Conservation (phyloP, 2,329 filamentous ascomycete species). For the Periconia digitata region DNA sequence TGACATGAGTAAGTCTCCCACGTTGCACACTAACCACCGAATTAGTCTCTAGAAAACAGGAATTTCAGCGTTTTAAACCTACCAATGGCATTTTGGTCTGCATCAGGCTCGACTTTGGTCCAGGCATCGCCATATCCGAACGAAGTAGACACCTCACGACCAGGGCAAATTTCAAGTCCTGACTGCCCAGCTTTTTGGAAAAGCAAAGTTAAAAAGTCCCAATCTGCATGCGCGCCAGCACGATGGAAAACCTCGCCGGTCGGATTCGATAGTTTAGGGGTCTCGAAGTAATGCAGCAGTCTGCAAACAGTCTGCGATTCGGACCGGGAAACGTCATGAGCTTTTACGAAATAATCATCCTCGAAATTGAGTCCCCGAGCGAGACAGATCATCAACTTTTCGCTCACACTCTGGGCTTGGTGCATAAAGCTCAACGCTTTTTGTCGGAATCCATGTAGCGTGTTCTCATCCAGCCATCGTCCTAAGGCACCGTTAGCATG, state of each 20-base stretch:
- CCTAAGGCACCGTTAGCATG: constrained; percentile 10
- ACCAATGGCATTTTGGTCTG: constrained; percentile 20
- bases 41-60: background rate
- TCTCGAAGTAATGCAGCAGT: constrained; percentile 57
- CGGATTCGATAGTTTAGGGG: constrained; percentile 37
- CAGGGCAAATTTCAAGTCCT: constrained; percentile 66
- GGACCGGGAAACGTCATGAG: constrained; percentile 53
- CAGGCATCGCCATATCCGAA: constrained; percentile 63
- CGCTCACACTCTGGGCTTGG: constrained; percentile 54
- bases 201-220: constrained; percentile 63
- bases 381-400: constrained; percentile 61
- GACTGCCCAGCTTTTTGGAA: constrained; percentile 64
- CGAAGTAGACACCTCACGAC: constrained; percentile 60
- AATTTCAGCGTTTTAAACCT: background rate
- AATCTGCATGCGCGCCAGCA: constrained; percentile 66
- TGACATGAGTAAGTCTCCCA: constrained; percentile 67
- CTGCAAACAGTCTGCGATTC: constrained; percentile 59
- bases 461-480: constrained; percentile 53
- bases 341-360: constrained; percentile 59
- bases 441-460: constrained; percentile 53
- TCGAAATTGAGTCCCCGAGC: constrained; percentile 59
- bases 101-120: constrained; percentile 61
- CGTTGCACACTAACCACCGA: constrained; percentile 61
- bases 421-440: constrained; percentile 57
- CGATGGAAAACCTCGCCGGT: constrained; percentile 54